Percentiles rank a stretch among this genome's conserved stretches.
phyloP scores from a whole-genome alignment of 2,329 filamentous ascomycete species.

The Paradendryphiella salina region DNA sequence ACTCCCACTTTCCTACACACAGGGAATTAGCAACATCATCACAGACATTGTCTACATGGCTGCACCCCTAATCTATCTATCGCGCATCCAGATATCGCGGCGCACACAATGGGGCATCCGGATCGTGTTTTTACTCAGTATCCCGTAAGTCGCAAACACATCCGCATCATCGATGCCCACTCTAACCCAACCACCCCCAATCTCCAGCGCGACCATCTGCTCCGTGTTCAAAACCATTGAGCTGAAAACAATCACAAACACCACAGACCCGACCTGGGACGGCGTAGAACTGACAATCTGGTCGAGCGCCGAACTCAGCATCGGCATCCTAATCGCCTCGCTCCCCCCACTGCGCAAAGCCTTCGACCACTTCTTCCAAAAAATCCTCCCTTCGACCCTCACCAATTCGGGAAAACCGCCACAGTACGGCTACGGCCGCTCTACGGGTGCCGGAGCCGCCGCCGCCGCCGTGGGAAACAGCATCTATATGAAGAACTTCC shows the following conservation, averaged over 20 bases:
- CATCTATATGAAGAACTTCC: slow-evolving; percentile 21
- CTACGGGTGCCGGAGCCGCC: neutral
- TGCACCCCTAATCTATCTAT: slow-evolving; percentile 36
- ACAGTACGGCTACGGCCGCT: slow-evolving; percentile 18
- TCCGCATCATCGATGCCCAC: too few species aligned
- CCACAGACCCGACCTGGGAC: slow-evolving; percentile 32
- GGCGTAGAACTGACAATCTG: slow-evolving; percentile 34
- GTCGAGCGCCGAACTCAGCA: slow-evolving; percentile 28
- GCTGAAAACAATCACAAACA: slow-evolving; percentile 26
- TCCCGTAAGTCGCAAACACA: slow-evolving; percentile 37
- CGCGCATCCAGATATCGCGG: slow-evolving; percentile 26
- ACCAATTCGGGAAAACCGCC: slow-evolving; percentile 13
- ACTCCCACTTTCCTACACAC: slow-evolving; percentile 29
- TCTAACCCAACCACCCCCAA: neutral
- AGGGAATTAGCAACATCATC: slow-evolving; percentile 35
- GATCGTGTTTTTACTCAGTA: slow-evolving; percentile 34
- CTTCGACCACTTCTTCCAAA: slow-evolving; percentile 26
- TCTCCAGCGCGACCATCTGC: slow-evolving; percentile 31
- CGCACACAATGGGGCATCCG: slow-evolving; percentile 37
- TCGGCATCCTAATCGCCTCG: slow-evolving; percentile 29
- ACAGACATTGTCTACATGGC: slow-evolving; percentile 37
- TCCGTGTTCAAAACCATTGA: slow-evolving; percentile 37
- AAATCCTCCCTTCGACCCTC: slow-evolving; percentile 22
- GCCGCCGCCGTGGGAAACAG: neutral
- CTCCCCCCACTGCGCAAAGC: slow-evolving; percentile 35